A percentile compares a stretch with the other conserved stretches of the same genome.
phyloP scores from a whole-genome alignment of 176 grass and related monocot genomes.

The Cenchrus fungigraminus region DNA sequence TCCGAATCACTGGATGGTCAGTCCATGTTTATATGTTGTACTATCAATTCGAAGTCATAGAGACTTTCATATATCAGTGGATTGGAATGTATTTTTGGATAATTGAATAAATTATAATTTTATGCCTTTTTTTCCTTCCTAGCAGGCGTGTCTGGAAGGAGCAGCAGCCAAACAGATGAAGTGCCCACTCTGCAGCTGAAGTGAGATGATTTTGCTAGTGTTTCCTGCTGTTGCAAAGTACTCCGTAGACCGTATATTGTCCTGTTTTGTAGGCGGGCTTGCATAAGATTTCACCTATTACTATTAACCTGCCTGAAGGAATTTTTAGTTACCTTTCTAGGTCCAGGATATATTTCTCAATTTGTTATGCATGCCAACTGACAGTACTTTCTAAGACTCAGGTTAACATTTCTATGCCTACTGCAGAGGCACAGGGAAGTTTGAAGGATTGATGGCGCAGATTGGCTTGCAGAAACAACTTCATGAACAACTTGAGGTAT shows the following conservation, averaged over 20 bases:
- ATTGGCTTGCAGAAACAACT: slow-evolving; percentile 72
- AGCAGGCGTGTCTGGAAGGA: slow-evolving; percentile 16
- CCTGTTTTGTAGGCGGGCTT: not conserved
- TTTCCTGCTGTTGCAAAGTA: not conserved
- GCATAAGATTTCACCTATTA: not conserved
- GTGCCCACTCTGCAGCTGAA: slow-evolving; percentile 6
- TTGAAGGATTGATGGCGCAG: slow-evolving; percentile 54
- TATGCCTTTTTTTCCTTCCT: not conserved
- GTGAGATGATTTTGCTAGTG: slow-evolving; percentile 35
- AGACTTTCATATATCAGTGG: not conserved
- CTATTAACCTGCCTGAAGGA: not conserved
- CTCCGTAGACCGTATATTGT: not conserved
- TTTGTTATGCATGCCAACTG: not conserved
- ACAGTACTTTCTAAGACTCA: not conserved
- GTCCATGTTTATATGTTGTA: slow-evolving; percentile 31
- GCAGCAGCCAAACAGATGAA: slow-evolving; percentile 25
- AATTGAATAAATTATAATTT: not conserved
- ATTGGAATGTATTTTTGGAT: slow-evolving; percentile 4
- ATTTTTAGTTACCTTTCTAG: slow-evolving; percentile 9
- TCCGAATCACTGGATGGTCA: slow-evolving; percentile 64
- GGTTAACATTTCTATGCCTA: not conserved
- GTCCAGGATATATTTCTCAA: not conserved
- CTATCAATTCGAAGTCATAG: not conserved
- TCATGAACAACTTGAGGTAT: slow-evolving; percentile 73
- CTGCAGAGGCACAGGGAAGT: slow-evolving; percentile 42